A percentile compares a stretch with the other conserved stretches of the same genome.
phyloP scores from a whole-genome alignment of 1,284 basidiomycete genomes.

The Flammula alnicola region DNA sequence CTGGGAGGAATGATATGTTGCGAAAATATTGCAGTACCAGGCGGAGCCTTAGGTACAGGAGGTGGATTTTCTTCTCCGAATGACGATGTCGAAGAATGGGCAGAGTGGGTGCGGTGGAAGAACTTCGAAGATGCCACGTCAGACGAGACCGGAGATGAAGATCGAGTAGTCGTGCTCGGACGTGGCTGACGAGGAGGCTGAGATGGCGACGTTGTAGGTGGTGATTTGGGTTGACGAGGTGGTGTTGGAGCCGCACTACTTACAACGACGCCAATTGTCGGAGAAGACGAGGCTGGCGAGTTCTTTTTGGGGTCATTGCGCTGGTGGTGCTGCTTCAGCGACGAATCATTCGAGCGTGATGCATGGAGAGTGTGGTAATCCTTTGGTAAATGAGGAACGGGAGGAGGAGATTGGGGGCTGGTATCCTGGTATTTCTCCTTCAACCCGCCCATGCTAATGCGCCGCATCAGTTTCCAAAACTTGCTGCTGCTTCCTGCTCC shows the following conservation, averaged over 20 bases:
- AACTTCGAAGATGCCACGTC: constrained; percentile 57
- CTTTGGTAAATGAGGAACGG: constrained; percentile 60
- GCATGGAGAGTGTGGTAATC: constrained; percentile 27
- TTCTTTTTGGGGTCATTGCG: background rate
- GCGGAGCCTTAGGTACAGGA: constrained; percentile 37
- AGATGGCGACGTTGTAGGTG: constrained; percentile 17
- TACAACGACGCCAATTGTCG: background rate
- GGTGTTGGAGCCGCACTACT: background rate
- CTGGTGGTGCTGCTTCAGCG: constrained; percentile 5
- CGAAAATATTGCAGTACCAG: constrained; percentile 18
- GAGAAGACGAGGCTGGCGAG: constrained; percentile 5
- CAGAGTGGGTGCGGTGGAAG: constrained; percentile 52
- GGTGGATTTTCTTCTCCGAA: constrained; percentile 48
- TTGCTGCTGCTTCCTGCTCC: constrained; percentile 42
- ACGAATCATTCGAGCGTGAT: constrained; percentile 18
- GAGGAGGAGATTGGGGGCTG: constrained; percentile 49
- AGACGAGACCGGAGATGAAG: constrained; percentile 61
- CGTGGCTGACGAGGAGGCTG: constrained; percentile 38
- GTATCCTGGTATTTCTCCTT: constrained; percentile 54
- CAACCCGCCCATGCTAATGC: constrained; percentile 66
- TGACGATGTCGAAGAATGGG: constrained; percentile 61
- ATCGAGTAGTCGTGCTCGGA: constrained; percentile 45
- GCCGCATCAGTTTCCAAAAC: constrained; percentile 71
- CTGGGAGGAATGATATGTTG: constrained; percentile 58
- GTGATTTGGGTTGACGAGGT: constrained; percentile 5